phyloP scores from a whole-genome alignment of 495 filamentous ascomycete species.

The Penicillium taxi region DNA sequence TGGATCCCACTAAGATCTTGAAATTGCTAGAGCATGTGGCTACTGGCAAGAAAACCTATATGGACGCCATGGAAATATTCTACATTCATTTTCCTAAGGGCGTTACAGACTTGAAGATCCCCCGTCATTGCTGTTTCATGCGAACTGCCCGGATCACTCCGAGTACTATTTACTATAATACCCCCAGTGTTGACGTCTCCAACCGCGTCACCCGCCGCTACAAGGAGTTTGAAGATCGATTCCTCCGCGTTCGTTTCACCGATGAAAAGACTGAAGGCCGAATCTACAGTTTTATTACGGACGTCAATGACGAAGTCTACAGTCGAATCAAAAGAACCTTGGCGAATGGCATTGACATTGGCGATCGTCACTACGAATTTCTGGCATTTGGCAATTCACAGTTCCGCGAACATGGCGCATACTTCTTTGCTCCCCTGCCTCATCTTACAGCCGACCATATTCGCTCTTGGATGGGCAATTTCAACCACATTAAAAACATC shows the following conservation, averaged over 20 bases:
- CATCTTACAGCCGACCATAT: slow-evolving; percentile 62
- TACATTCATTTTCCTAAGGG: slow-evolving; percentile 37
- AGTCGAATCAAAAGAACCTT: slow-evolving; percentile 63
- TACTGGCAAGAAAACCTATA: slow-evolving; percentile 50
- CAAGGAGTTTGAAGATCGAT: slow-evolving; percentile 60
- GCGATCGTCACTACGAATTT: slow-evolving; percentile 75
- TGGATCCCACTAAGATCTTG: slow-evolving; percentile 39
- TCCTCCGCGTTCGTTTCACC: slow-evolving; percentile 85
- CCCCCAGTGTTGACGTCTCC: slow-evolving; percentile 73
- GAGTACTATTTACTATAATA: slow-evolving; percentile 68
- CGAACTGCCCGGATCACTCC: slow-evolving; percentile 76
- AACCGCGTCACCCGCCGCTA: slow-evolving; percentile 80
- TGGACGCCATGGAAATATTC: slow-evolving; percentile 72
- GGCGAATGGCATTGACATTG: slow-evolving; percentile 72
- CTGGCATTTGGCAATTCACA: slow-evolving; percentile 95
- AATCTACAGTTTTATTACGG: slow-evolving; percentile 48
- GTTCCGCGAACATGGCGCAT: slow-evolving; percentile 85
- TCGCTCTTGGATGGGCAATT: slow-evolving; percentile 84
- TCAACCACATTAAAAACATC: slow-evolving; percentile 65
- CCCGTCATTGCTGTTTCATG: slow-evolving; percentile 62
- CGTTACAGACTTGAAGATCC: slow-evolving; percentile 46
- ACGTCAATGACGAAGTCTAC: slow-evolving; percentile 62
- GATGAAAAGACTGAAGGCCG: slow-evolving; percentile 65
- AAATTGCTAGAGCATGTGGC: slow-evolving; percentile 57
- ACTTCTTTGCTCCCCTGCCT: slow-evolving; percentile 66